Evolutionary conservation across 805 yeast genomes (phyloP).

Genomic region (Zygosaccharomyces bisporus): DNA sequence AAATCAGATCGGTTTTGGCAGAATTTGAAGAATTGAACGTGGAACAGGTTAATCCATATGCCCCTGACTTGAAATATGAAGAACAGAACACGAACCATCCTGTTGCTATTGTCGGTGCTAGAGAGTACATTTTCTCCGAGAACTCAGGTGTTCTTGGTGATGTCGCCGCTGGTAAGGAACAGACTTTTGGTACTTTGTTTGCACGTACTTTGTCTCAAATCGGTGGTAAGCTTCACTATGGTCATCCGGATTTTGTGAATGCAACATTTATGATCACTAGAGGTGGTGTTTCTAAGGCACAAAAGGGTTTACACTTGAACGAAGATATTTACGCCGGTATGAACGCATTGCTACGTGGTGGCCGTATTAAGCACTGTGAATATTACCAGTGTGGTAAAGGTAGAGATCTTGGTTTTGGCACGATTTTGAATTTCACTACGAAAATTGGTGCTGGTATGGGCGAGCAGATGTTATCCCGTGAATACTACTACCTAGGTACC

Average conservation of each 20-base stretch:
- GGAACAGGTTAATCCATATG: slow-evolving; percentile 78
- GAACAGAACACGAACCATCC: slow-evolving; percentile 53
- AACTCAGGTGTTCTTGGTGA: slow-evolving; percentile 83
- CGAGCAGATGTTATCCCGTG: slow-evolving; percentile 82
- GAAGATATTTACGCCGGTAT: slow-evolving; percentile 90
- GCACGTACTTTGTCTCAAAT: slow-evolving; percentile 80
- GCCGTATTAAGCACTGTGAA: slow-evolving; percentile 83
- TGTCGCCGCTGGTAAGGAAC: slow-evolving; percentile 89
- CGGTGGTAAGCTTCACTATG: slow-evolving; percentile 84
- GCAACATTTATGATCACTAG: slow-evolving; percentile 75
- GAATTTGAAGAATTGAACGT: slow-evolving; percentile 76
- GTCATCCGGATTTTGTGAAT: slow-evolving; percentile 83
- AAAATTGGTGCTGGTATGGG: slow-evolving; percentile 94
- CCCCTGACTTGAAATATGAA: slow-evolving; percentile 62
- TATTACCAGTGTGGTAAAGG: slow-evolving; percentile 90
- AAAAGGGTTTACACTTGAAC: slow-evolving; percentile 78
- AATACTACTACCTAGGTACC: slow-evolving; percentile 76
- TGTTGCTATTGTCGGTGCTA: slow-evolving; percentile 82
- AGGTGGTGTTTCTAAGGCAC: slow-evolving; percentile 87
- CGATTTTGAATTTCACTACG: slow-evolving; percentile 79
- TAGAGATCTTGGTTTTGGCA: slow-evolving; percentile 83
- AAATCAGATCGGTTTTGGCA: slow-evolving; percentile 74
- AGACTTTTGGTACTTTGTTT: slow-evolving; percentile 80
- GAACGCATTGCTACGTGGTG: slow-evolving; percentile 80
- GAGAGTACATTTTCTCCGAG: slow-evolving; percentile 84